Evolutionary conservation across 2,329 filamentous ascomycete species (phyloP), one percentile per base, ranked within the genome.

Genomic region (Fusarium newnesense): DNA sequence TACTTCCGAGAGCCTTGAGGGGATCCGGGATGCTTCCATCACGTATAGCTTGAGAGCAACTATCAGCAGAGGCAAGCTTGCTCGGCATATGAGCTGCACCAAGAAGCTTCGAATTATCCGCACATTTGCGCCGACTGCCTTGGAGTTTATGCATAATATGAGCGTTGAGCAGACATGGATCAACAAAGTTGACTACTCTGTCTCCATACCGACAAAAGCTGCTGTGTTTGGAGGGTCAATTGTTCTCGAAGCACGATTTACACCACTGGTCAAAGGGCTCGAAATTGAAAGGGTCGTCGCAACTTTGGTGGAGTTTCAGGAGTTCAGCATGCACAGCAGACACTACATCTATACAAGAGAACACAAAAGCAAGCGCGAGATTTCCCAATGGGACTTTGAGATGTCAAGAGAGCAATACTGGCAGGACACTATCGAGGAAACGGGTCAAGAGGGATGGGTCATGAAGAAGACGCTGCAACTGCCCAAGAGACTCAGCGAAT

Each of bases 91-190:
- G 53, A 90, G 93, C 73, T 89, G 94, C 24, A 91, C 91, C 79
- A 96, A 95, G 81, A 90, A 91, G 46, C 81, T 96, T 56, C 89
- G 93, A 39, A 89, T 96, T 56, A 92, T 96, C 56, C 90, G 93
- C 58, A 95, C 93, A 0, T 84, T 95, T 44, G 92, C 93, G 59
- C 87, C 92, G 9, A 91, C 89, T 47, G 91, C 93, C 9, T 85
- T 95, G 64, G 93, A 95, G 79, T 88, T 95, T 70, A 88, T 93
- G 60, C 93, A 98, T 81, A 91, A 94, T 49, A 96, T 97, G 93
- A 94, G 93, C 67, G 94, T 98, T 72, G 95, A 98, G 81, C 97
- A 98, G 79, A 93, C 97, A 67, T 99, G 96, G 96, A 92, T 94
- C 5, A 95, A 97, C 84, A 99, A 99, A 85, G 89, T 98, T 75